phyloP scores from a whole-genome alignment of 176 grass and related monocot species.

The Dendrocalamus sinicus region DNA sequence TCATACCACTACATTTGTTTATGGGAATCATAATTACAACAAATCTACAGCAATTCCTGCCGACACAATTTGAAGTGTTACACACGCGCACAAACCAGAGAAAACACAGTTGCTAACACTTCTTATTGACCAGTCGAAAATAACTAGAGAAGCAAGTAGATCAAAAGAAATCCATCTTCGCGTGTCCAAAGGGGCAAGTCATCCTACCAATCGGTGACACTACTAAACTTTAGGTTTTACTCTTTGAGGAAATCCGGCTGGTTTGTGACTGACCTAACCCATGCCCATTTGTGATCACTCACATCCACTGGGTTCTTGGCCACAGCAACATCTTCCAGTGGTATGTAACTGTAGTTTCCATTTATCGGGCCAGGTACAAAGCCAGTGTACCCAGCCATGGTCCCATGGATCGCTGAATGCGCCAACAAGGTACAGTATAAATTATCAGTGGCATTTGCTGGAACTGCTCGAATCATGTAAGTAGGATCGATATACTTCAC shows the following conservation, averaged over 20 bases:
- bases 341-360: conserved; percentile 81
- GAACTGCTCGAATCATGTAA: conserved; percentile 85
- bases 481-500: conserved; percentile 97
- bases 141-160: not conserved
- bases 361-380: conserved; percentile 77
- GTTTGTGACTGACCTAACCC: conserved; percentile 72
- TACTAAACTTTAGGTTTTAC: not conserved
- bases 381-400: conserved; percentile 81
- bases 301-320: conserved; percentile 71
- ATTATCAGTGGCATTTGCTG: conserved; percentile 83
- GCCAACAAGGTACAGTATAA: conserved; percentile 84
- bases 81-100: not conserved
- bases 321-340: conserved; percentile 68
- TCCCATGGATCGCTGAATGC: conserved; percentile 77
- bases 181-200: not conserved
- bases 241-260: conserved; percentile 69
- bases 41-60: not conserved
- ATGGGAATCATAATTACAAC: not conserved
- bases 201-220: not conserved
- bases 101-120: not conserved
- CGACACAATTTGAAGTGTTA: not conserved
- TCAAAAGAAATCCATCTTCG: not conserved
- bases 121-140: not conserved
- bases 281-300: conserved; percentile 90
- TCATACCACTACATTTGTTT: conserved; percentile 17